These are phyloP conservation scores for Fusarium keratoplasticum DNA, from an alignment of 2,329 filamentous ascomycete genomes.

Conservation along the genomic window DNA sequence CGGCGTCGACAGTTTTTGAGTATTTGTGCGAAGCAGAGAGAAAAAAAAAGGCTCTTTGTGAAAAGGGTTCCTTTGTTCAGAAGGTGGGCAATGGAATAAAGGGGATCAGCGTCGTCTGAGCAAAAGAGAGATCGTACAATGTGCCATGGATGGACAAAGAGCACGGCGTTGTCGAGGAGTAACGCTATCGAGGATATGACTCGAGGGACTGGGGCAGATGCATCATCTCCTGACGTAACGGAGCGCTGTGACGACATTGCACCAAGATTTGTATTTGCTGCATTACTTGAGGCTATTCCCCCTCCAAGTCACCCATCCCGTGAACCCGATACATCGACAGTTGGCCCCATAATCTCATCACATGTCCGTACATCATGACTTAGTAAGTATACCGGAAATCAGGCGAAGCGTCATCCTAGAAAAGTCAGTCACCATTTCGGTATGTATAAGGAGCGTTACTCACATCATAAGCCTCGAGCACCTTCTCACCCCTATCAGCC, in stretches of 20 bases:
- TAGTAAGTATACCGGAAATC: slow-evolving; percentile 53
- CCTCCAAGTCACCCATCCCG: neutral
- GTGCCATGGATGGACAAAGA: slow-evolving; percentile 36
- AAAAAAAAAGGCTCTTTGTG: neutral
- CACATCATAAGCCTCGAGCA: slow-evolving; percentile 63
- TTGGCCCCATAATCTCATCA: neutral
- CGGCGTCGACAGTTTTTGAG: neutral
- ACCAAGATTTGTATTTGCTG: slow-evolving; percentile 12
- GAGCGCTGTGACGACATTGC: slow-evolving; percentile 13
- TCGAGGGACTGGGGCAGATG: slow-evolving; percentile 14
- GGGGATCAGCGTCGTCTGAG: slow-evolving; percentile 15
- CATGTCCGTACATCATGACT: neutral
- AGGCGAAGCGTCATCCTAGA: slow-evolving; percentile 42
- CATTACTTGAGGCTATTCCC: neutral
- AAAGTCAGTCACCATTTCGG: slow-evolving; percentile 22
- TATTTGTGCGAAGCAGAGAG: neutral
- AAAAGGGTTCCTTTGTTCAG: neutral
- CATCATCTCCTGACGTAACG: slow-evolving; percentile 16
- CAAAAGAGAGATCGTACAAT: slow-evolving; percentile 25
- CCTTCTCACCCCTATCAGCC: slow-evolving; percentile 65
- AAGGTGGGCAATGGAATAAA: neutral
- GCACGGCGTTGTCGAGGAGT: slow-evolving; percentile 27
- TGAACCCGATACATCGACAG: slow-evolving; percentile 4
- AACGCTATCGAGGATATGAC: slow-evolving; percentile 24
- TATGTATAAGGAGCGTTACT: slow-evolving; percentile 42